phyloP scores from a whole-genome alignment of 805 yeast species.

The Yarrowia sp. region DNA sequence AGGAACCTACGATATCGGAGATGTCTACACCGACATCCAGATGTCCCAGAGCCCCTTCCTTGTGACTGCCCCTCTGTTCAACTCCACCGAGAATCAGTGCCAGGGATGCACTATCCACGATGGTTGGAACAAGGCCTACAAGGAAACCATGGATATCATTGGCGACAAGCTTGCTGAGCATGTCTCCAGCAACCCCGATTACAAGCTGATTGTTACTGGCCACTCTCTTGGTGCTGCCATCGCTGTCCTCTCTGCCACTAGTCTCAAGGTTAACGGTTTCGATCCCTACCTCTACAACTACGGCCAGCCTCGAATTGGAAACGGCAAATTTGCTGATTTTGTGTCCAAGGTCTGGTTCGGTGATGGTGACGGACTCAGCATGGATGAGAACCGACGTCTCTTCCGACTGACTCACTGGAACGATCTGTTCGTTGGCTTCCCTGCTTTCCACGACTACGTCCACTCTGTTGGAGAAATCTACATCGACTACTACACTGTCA shows the following conservation, averaged over 20 bases:
- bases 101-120: not conserved
- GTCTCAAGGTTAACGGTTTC: conserved; percentile 51
- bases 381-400: not conserved
- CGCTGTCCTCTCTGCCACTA: conserved; percentile 60
- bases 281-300: conserved; percentile 55
- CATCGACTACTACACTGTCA: not conserved
- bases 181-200: conserved; percentile 43
- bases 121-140: not conserved
- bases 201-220: conserved; percentile 55
- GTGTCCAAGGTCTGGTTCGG: conserved; percentile 1
- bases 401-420: conserved; percentile 14
- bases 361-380: not conserved
- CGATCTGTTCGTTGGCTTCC: not conserved
- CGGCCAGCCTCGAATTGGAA: conserved; percentile 67
- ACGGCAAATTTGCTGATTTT: conserved; percentile 34
- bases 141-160: not conserved
- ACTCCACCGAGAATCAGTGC: not conserved
- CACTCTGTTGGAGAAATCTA: conserved; percentile 1
- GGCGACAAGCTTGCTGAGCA: not conserved
- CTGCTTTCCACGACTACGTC: not conserved
- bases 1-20: not conserved
- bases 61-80: not conserved
- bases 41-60: not conserved
- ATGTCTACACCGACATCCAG: conserved; percentile 8
- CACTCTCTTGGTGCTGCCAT: conserved; percentile 78